A percentile compares a stretch with the other conserved stretches of the same genome.
These are phyloP conservation scores for Suillus decipiens DNA, from an alignment of 768 basidiomycete species.

Conservation along the genomic window DNA sequence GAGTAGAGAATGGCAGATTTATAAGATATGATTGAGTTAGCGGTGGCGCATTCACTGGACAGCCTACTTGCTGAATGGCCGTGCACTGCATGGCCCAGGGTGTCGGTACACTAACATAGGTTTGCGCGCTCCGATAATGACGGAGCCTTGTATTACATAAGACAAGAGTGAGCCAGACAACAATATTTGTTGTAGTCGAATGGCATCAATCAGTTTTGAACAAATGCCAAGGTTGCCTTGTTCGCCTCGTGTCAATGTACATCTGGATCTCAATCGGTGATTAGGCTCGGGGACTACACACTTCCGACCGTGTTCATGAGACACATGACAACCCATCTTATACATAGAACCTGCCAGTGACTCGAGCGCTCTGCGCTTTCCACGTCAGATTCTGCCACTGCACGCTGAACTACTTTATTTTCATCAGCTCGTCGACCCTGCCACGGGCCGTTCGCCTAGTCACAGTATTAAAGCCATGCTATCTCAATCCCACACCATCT, in stretches of 20 bases:
- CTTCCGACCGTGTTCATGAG: not conserved
- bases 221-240: too few species aligned
- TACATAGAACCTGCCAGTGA: too few species aligned
- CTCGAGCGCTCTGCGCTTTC: too few species aligned
- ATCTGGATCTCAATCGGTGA: not conserved
- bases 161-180: too few species aligned
- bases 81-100: not conserved
- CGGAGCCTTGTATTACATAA: not conserved
- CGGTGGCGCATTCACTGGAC: too few species aligned
- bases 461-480: not conserved
- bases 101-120: not conserved
- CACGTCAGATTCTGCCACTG: not conserved
- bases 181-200: too few species aligned
- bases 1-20: not conserved
- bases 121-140: not conserved
- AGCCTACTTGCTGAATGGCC: too few species aligned
- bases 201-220: too few species aligned
- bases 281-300: not conserved
- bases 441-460: not conserved
- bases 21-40: too few species aligned
- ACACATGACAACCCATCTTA: not conserved
- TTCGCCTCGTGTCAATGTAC: too few species aligned
- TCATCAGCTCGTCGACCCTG: not conserved
- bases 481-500: not conserved
- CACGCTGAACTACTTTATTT: not conserved